phyloP scores from a whole-genome alignment of 495 filamentous ascomycete species.

The Pyronema domesticum region DNA sequence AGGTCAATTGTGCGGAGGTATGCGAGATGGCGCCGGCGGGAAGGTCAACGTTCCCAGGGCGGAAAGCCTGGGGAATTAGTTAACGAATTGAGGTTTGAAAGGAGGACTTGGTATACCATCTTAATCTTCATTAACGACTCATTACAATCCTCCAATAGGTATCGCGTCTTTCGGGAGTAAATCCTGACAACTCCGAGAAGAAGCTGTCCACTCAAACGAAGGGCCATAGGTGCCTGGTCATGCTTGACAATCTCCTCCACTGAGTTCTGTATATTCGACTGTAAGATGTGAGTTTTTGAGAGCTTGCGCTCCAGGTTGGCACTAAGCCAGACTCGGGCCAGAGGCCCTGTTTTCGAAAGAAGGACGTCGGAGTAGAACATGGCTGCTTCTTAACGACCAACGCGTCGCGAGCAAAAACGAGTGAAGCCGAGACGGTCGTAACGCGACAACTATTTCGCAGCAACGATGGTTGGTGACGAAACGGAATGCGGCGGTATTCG shows the following conservation, averaged over 20 bases:
- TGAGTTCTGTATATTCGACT: constrained; percentile 80
- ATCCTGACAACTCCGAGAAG: constrained; percentile 91
- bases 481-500: background rate
- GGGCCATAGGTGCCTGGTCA: constrained; percentile 83
- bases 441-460: background rate
- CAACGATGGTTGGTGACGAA: background rate
- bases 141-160: constrained; percentile 90
- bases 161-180: constrained; percentile 90
- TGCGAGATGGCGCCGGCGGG: constrained; percentile 40
- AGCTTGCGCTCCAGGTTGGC: constrained; percentile 96
- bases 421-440: background rate
- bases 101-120: constrained; percentile 45
- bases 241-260: constrained; percentile 87
- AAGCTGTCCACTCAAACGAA: constrained; percentile 84
- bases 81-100: background rate
- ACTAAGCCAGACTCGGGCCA: constrained; percentile 95
- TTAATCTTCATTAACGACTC: constrained; percentile 95
- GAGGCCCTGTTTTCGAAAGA: constrained; percentile 84
- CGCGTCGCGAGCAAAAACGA: constrained; percentile 1
- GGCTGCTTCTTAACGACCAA: constrained; percentile 13
- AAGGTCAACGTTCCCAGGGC: constrained; percentile 61
- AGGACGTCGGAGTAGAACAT: constrained; percentile 99
- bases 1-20: constrained; percentile 52
- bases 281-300: constrained; percentile 81
- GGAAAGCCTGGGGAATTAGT: constrained; percentile 42